Conservation (phyloP, 768 basidiomycete genomes). For the Boletus patriciae region DNA sequence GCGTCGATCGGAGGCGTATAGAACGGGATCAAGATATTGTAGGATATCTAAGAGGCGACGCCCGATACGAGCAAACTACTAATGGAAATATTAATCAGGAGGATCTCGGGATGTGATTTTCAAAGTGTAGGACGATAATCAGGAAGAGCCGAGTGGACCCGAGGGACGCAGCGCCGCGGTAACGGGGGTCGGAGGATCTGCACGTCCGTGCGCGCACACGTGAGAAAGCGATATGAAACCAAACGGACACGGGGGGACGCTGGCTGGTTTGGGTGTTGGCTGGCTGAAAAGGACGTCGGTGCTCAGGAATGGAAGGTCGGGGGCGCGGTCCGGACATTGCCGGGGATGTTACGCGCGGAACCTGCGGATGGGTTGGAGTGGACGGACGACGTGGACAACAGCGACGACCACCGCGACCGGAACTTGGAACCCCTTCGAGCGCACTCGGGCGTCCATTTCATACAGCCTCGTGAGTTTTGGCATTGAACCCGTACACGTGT, state of each 20-base stretch:
- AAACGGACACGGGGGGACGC: not conserved
- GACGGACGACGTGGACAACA: not conserved
- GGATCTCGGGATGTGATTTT: slow-evolving; percentile 12
- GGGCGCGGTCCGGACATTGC: slow-evolving; percentile 19
- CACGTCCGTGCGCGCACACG: slow-evolving; percentile 14
- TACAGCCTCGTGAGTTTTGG: not conserved
- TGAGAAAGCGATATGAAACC: not conserved
- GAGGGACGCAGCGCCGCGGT: not conserved
- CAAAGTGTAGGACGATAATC: not conserved
- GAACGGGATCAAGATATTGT: not conserved
- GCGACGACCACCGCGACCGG: not conserved
- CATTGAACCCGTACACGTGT: slow-evolving; percentile 6
- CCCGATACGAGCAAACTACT: not conserved
- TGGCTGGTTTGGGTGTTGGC: slow-evolving; percentile 10
- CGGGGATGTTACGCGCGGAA: not conserved
- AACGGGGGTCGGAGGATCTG: not conserved
- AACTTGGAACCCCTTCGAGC: not conserved
- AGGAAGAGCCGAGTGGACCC: slow-evolving; percentile 11
- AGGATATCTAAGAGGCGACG: not conserved
- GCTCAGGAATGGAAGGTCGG: slow-evolving; percentile 19
- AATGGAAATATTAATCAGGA: slow-evolving; percentile 8
- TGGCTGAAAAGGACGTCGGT: slow-evolving; percentile 6
- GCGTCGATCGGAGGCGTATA: slow-evolving; percentile 4
- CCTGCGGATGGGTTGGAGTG: not conserved
- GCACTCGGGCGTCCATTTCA: not conserved